Evolutionary conservation across 148 eudicot species (phyloP).

Genomic region (Fagopyrum esculentum): DNA sequence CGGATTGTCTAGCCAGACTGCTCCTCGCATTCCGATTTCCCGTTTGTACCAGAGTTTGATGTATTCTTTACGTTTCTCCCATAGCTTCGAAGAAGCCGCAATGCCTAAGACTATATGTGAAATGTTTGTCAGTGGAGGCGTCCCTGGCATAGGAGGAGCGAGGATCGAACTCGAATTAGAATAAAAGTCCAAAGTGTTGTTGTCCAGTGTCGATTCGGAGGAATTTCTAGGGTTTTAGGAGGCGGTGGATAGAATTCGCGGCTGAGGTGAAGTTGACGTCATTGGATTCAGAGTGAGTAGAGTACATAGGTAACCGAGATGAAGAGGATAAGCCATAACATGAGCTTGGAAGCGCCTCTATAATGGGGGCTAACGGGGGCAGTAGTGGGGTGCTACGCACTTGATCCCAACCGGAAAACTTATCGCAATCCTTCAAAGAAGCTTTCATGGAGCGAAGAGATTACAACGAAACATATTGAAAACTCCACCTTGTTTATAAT

Average conservation of each 20-base stretch:
- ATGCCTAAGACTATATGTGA: slow-evolving; percentile 79
- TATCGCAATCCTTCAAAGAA: slow-evolving; percentile 10
- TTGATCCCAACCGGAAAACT: slow-evolving; percentile 7
- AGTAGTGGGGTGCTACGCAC: slow-evolving; percentile 3
- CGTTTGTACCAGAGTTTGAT: slow-evolving; percentile 76
- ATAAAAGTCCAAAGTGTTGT: not conserved
- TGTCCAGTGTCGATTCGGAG: not conserved
- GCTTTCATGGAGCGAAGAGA: slow-evolving; percentile 1
- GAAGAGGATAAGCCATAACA: slow-evolving; percentile 52
- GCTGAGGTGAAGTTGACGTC: slow-evolving; percentile 14
- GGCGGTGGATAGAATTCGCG: slow-evolving; percentile 3
- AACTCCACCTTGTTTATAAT: too few species aligned
- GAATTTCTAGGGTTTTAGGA: not conserved
- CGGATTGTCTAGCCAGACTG: slow-evolving; percentile 55
- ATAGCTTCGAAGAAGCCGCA: slow-evolving; percentile 67
- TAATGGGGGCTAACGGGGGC: not conserved
- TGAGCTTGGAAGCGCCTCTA: slow-evolving; percentile 24
- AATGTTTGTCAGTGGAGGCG: slow-evolving; percentile 30
- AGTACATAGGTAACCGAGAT: slow-evolving; percentile 58
- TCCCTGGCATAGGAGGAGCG: not conserved
- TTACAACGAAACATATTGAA: not conserved
- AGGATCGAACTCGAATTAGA: not conserved
- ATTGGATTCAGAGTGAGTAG: slow-evolving; percentile 21
- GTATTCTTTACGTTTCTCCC: slow-evolving; percentile 68
- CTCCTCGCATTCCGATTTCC: slow-evolving; percentile 42